Evolutionary conservation across 2,329 filamentous ascomycete species (phyloP), one percentile per base, ranked within the genome.

Genomic region (Xylaria sp.): DNA sequence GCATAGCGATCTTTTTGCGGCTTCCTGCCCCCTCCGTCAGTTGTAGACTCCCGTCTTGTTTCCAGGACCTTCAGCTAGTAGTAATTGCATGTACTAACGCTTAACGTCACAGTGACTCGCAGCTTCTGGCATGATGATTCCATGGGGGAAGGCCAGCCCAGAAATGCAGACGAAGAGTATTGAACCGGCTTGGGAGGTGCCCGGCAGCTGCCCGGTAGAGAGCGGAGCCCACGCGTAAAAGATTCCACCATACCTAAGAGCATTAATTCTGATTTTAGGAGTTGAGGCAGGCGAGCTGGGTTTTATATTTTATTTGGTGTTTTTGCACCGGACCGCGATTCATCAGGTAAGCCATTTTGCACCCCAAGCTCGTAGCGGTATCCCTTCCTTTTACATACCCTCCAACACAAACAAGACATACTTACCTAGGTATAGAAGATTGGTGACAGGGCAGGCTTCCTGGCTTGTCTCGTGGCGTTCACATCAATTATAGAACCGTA

Each of bases 101-200:
- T 7, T 7, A 34, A 34, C 3, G 3, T 34, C 11, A 13, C 29
- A 34, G 29, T 52, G 34, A 53, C 42, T 24, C 58, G 52, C 24
- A 21, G n/a, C 19, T 61, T 61, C 48, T 61, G 55, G 55, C 18
- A 17, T 2, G 40, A 48, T 11, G 17, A 42, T 2, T 13, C 17
- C 13, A 37, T 22, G 7, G 34, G 19, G 11, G 26, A 17, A 16
- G 2, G 4, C 24, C 17, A 43, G 16, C 13, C 18, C 24, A 38
- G 42, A 47, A 29, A 24, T 38, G 22, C 39, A 13, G 20, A 37
- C 4, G 48, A 42, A 21, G 44, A 48, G 34, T 8, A 24, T 11
- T 9, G n/a, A n/a, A n/a, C n/a, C n/a, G n/a, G n/a, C n/a, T n/a
- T n/a, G n/a, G n/a, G n/a, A n/a, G n/a, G n/a, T n/a, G n/a, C n/a